Conservation (phyloP, 495 filamentous ascomycete species). For the Trichoderma asperelloides region DNA sequence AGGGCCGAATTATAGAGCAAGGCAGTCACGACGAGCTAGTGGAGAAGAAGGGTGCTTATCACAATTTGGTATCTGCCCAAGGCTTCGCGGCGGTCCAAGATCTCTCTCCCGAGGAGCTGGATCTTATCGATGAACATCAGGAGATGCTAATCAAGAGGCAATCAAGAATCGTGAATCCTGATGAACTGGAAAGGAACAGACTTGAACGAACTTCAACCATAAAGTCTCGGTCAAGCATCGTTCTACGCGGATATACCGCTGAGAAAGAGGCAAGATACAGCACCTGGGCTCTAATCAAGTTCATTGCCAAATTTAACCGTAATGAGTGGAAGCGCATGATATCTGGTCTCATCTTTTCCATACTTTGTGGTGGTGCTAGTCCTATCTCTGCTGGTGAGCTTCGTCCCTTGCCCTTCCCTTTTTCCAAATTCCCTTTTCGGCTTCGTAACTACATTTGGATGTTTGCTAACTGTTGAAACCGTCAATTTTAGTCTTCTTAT, state of each 20-base stretch:
- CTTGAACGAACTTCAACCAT: slow-evolving; percentile 46
- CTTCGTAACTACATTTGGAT: slow-evolving; percentile 17
- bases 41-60: slow-evolving; percentile 53
- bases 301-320: slow-evolving; percentile 76
- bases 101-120: slow-evolving; percentile 29
- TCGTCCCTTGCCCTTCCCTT: not conserved
- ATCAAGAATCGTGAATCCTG: slow-evolving; percentile 34
- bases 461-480: slow-evolving; percentile 57
- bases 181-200: slow-evolving; percentile 39
- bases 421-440: not conserved
- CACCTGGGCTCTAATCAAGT: slow-evolving; percentile 74
- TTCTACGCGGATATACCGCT: slow-evolving; percentile 29
- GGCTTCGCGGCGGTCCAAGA: slow-evolving; percentile 58
- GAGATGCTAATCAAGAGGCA: slow-evolving; percentile 38
- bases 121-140: slow-evolving; percentile 33
- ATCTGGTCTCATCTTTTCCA: slow-evolving; percentile 64
- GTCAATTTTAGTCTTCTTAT: slow-evolving; percentile 56
- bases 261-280: slow-evolving; percentile 35
- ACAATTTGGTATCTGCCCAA: slow-evolving; percentile 71
- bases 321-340: slow-evolving; percentile 65
- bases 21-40: slow-evolving; percentile 70
- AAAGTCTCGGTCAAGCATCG: slow-evolving; percentile 54
- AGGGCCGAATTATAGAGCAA: slow-evolving; percentile 72
- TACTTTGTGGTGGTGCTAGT: slow-evolving; percentile 76
- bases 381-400: slow-evolving; percentile 59